Conservation (phyloP, 164 flowering plant species). For the Kingdonia uniflora region DNA sequence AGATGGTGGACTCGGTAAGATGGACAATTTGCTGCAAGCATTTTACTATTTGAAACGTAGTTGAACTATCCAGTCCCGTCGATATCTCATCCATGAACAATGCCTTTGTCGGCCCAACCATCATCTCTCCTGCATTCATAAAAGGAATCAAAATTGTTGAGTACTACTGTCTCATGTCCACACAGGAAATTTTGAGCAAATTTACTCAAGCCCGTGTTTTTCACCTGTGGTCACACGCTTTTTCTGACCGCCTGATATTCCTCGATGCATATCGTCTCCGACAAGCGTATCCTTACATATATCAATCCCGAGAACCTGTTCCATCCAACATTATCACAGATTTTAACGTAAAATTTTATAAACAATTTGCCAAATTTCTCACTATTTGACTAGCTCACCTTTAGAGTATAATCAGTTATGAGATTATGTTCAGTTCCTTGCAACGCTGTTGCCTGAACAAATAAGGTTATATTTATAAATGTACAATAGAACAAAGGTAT, state of each 20-base stretch:
- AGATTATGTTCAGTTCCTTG: conserved; percentile 81
- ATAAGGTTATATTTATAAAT: not conserved
- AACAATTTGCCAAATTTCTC: no score
- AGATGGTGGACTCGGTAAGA: conserved; percentile 62
- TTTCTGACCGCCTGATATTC: no score
- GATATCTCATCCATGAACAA: conserved; percentile 99
- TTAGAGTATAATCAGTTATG: conserved; percentile 84
- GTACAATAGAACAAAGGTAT: no score
- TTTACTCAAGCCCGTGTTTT: not conserved
- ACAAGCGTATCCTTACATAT: conserved; percentile 84
- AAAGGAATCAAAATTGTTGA: no score
- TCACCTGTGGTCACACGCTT: no score
- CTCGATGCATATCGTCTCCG: no score
- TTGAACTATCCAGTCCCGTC: conserved; percentile 97
- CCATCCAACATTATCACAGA: not conserved
- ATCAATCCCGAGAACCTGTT: conserved; percentile 83
- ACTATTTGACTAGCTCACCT: no score
- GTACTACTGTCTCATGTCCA: not conserved
- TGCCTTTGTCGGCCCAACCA: conserved; percentile 91
- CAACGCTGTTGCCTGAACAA: conserved; percentile 68
- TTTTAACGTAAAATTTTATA: no score
- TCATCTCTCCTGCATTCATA: conserved; percentile 76
- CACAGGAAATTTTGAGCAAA: not conserved
- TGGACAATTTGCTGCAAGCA: conserved; percentile 93
- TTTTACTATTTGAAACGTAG: conserved; percentile 90